These are phyloP conservation scores for Mortierella sp. DNA, from an alignment of 371 early-diverging fungal genomes.

Conservation along the genomic window DNA sequence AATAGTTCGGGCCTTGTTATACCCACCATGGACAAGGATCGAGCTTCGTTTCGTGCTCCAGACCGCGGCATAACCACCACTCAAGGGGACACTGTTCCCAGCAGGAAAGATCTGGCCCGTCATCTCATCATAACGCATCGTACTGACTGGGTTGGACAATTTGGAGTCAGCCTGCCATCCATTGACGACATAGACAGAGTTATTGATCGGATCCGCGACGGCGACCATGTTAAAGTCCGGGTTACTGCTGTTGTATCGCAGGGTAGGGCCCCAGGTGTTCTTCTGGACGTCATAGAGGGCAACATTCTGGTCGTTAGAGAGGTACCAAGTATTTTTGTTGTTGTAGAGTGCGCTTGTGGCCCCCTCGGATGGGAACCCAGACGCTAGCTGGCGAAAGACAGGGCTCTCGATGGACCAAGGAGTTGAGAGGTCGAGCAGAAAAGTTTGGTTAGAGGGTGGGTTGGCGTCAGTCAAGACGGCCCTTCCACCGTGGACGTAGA, in stretches of 20 bases:
- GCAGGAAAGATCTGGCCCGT: not conserved
- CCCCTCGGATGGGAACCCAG: not conserved
- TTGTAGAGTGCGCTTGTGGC: not conserved
- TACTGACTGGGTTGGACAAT: not conserved
- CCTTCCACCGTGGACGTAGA: not conserved
- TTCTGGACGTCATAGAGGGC: not conserved
- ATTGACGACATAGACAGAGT: slow-evolving; percentile 6
- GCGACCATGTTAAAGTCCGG: not conserved
- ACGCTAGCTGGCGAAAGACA: not conserved
- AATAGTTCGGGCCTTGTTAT: not conserved
- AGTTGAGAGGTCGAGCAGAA: not conserved
- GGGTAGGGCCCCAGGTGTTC: not conserved
- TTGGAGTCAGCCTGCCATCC: not conserved
- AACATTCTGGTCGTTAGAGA: not conserved
- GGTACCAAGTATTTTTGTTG: not conserved
- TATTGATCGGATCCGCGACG: not conserved
- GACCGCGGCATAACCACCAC: not conserved
- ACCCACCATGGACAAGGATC: not conserved
- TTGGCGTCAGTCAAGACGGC: not conserved
- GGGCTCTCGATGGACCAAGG: not conserved
- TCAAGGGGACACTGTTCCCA: not conserved
- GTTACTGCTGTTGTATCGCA: not conserved
- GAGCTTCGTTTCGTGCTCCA: not conserved
- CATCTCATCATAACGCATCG: not conserved
- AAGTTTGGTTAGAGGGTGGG: not conserved